Percentiles rank a stretch among this genome's conserved stretches.
These are phyloP conservation scores for Calonectria montana DNA, from an alignment of 2,329 filamentous ascomycete genomes.

Conservation along the genomic window DNA sequence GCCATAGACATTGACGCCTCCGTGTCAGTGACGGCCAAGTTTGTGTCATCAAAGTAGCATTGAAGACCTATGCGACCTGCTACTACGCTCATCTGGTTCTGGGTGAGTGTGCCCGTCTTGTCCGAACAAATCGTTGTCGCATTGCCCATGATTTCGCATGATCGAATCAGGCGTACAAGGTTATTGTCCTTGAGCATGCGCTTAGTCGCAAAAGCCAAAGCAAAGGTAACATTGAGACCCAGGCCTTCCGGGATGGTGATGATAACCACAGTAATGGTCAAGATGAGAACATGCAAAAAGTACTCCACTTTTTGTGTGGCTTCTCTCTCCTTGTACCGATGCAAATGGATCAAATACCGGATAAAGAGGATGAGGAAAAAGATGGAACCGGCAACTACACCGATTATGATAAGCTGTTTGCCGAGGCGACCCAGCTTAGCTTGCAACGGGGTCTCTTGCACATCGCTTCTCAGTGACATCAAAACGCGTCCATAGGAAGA, in stretches of 20 bases:
- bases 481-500: conserved; percentile 82
- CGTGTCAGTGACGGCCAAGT: conserved; percentile 33
- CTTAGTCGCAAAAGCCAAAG: conserved; percentile 71
- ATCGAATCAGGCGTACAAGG: conserved; percentile 67
- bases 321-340: conserved; percentile 48
- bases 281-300: conserved; percentile 69
- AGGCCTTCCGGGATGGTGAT: conserved; percentile 71
- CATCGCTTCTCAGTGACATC: conserved; percentile 81
- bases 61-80: conserved; percentile 63
- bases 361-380: conserved; percentile 57
- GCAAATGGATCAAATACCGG: conserved; percentile 50
- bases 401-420: conserved; percentile 73
- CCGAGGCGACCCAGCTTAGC: conserved; percentile 81
- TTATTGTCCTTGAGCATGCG: conserved; percentile 74
- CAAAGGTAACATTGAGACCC: conserved; percentile 70
- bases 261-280: conserved; percentile 69
- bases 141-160: conserved; percentile 74
- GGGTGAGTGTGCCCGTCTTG: conserved; percentile 74
- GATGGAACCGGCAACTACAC: conserved; percentile 52
- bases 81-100: conserved; percentile 73
- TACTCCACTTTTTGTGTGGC: conserved; percentile 64
- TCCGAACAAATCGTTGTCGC: conserved; percentile 73
- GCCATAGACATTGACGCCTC: conserved; percentile 35
- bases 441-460: conserved; percentile 82
- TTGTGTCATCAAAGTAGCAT: conserved; percentile 50